Evolutionary conservation across 768 basidiomycete genomes (phyloP).

Genomic region (Nidularia sp.): DNA sequence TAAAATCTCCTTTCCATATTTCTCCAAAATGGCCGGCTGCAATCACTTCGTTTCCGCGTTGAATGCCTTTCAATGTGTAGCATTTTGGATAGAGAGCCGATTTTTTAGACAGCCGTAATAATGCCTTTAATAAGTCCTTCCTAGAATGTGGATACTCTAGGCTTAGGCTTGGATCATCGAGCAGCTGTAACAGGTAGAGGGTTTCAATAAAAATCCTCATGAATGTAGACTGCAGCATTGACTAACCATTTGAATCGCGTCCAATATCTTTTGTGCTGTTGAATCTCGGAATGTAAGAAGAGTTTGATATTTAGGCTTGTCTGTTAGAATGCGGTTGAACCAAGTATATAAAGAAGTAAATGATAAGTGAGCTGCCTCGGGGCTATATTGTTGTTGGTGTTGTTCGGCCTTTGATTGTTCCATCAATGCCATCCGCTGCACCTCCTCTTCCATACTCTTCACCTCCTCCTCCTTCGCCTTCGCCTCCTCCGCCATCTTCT

Average conservation of each 20-base stretch:
- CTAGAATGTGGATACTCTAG: neutral
- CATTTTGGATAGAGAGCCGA: neutral
- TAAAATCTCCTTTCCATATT: neutral
- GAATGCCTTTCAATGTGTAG: neutral
- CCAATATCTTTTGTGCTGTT: neutral
- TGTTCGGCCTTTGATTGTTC: no score
- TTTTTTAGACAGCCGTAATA: neutral
- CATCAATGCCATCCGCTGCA: neutral
- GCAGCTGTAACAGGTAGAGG: neutral
- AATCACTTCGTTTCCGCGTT: neutral
- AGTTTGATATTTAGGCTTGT: neutral
- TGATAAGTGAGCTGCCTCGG: neutral
- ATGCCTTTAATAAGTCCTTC: neutral
- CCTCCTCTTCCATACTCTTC: neutral
- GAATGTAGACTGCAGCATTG: neutral
- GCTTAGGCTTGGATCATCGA: neutral
- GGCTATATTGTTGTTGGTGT: no score
- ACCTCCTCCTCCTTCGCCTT: slow-evolving; percentile 20
- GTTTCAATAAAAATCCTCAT: neutral
- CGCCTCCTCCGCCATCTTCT: slow-evolving; percentile 41
- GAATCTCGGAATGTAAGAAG: neutral
- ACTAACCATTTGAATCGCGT: neutral
- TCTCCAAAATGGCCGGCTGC: slow-evolving; percentile 2
- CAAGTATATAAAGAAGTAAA: neutral
- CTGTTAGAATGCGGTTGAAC: neutral